Base-by-base conservation (phyloP, 768 basidiomycete species). In the Suillus clintonianus region DNA sequence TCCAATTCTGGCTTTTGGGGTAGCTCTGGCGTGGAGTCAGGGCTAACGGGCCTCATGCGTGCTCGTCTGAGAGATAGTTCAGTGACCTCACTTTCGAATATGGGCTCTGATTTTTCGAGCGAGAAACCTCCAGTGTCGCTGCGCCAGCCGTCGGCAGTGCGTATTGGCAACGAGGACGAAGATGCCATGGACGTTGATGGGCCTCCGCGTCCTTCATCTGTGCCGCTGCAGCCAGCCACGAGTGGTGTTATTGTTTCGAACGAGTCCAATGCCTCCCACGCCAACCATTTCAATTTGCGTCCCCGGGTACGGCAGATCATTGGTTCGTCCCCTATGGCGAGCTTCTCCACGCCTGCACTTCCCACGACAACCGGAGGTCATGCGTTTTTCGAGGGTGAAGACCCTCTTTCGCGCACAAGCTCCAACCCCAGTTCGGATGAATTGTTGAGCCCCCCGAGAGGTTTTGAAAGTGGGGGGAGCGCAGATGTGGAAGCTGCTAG, bases 31-130 rank as follows among this genome's bases (percentile, higher is more conserved):
- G 32, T 32, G 3, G 57, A 56, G 2, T 59, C 62, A 4, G 55
- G 53, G 22, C 45, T 67, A 43, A 57, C 43, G 58, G 67, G 69
- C 53, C 61, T 70, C 51, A 55, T 76, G 60, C 69, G 53, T 27
- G 42, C 60, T 61, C 67, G 68, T 64, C 53, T 76, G 53, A 63
- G 60, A 56, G 56, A 57, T 19, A 72, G 74, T 24, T 76, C 76
- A 7, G 74, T 61, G n/a, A 76, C 74, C 19, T 76, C 74, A 47
- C 42, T 74, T 51, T 75, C 74, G 43, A 62, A 59, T 45, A 58
- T 58, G 32, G 71, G 76, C 36, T 64, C 60, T 5, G 71, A 67
- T 41, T 72, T 72, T 5, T 60, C 57, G 10, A 60, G 47, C 8
- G 51, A 50, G 34, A 64, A 60, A 55, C 62, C 41, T 32, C 42